Base-by-base conservation (phyloP, 2,329 filamentous ascomycete species). In the Pseudogymnoascus sp. region DNA sequence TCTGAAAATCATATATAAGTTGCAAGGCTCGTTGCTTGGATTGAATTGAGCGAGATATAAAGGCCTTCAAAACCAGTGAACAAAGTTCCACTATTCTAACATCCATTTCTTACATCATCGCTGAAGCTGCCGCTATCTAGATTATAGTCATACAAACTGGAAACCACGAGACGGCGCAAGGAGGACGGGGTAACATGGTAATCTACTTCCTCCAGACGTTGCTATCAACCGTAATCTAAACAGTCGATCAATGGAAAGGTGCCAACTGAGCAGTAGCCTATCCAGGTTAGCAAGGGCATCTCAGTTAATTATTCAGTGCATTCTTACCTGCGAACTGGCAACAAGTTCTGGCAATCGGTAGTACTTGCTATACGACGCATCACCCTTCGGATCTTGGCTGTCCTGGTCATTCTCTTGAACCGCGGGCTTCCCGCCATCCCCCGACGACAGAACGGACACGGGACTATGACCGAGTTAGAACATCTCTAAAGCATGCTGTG, bases 311-410 rank as follows among this genome's bases (percentile, higher is more conserved):
- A 2, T 9, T 18, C 9, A 11, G 28, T 18, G 49, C 5, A 34
- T 56, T 8, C 49, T 34, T 21, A 56, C 49, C 49, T 56, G 49
- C 49, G 59, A 42, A 40, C 23, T 42, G 3, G 59, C 59, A 42
- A 40, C 18, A 60, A 60, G 59, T 23, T 40, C 59, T 40, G 59
- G 73, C 36, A 60, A 60, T 65, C 77, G 74, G 66, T 77, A 79
- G 64, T 78, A 79, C 43, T 75, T 77, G 60, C 70, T 75, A 64
- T 79, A 79, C 31, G 72, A 74, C 43, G 75, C 77, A 63, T 79
- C 77, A 42, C 77, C 77, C 61, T 76, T 74, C 16, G 74, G 71
- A 28, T 78, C 74, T 5, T 74, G 76, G 40, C 74, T 74, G 62
- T 78, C 75, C 59, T 53, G 23, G 3, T 79, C 77, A 49, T 78